Conservation (phyloP, 2,329 filamentous ascomycete species). For the Lasiodiplodia citricola region DNA sequence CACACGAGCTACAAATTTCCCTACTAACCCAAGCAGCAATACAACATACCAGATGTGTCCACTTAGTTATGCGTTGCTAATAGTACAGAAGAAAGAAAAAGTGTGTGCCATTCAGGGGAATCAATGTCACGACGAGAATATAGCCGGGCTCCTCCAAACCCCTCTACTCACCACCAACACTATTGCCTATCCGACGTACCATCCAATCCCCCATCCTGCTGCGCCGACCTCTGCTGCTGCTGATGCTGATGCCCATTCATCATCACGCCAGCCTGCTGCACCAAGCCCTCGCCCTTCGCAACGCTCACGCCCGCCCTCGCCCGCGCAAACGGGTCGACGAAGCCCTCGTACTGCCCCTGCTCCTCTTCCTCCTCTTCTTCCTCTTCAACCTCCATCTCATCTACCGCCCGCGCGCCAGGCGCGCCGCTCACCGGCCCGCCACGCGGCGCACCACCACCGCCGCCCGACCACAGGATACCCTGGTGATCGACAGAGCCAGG, state of each 20-base stretch:
- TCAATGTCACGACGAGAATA: not conserved
- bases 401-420: not conserved
- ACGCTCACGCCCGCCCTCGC: slow-evolving; percentile 18
- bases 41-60: not conserved
- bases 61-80: not conserved
- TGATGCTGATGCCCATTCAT: not conserved
- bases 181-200: not conserved
- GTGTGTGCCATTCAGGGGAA: not conserved
- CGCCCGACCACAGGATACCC: not conserved
- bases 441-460: not conserved
- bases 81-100: not conserved
- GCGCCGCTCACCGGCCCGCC: too few relatives aligned
- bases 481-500: not conserved
- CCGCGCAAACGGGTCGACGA: slow-evolving; percentile 6
- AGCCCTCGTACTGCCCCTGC: not conserved
- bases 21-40: not conserved
- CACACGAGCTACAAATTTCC: not conserved
- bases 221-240: not conserved
- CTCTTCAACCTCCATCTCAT: not conserved
- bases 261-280: not conserved
- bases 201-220: not conserved
- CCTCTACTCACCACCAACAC: not conserved
- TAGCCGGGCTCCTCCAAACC: too few relatives aligned
- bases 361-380: not conserved
- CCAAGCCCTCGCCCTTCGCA: slow-evolving; percentile 16